A percentile compares a stretch with the other conserved stretches of the same genome.
phyloP scores from a whole-genome alignment of 208 protist genomes.

The Lotmaria passim region DNA sequence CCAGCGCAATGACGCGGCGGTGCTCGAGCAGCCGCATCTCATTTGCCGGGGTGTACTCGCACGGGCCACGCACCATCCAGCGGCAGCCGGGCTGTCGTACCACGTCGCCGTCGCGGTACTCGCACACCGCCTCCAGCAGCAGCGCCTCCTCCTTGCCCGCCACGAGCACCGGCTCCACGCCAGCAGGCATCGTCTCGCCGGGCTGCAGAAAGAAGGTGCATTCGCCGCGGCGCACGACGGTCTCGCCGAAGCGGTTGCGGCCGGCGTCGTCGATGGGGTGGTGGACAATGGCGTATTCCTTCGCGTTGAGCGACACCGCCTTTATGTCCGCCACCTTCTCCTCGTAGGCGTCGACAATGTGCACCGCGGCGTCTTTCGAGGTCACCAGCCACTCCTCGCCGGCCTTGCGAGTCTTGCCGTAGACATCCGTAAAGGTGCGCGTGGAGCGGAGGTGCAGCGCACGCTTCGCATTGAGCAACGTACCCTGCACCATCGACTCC shows the following conservation, averaged over 20 bases:
- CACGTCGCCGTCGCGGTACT: constrained; percentile 60
- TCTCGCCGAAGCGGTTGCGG: constrained; percentile 80
- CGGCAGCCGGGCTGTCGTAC: constrained; percentile 84
- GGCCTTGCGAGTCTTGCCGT: constrained; percentile 73
- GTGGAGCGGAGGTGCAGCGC: constrained; percentile 87
- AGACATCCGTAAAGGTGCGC: constrained; percentile 84
- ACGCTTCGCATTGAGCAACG: constrained; percentile 76
- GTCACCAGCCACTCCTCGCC: constrained; percentile 93
- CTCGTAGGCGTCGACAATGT: constrained; percentile 91
- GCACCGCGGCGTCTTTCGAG: constrained; percentile 69
- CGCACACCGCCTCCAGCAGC: constrained; percentile 89
- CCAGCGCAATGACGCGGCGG: constrained; percentile 92
- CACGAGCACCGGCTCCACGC: constrained; percentile 86
- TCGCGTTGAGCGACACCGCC: constrained; percentile 80
- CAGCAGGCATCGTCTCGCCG: constrained; percentile 88
- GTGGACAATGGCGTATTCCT: constrained; percentile 94
- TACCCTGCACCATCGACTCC: constrained; percentile 61
- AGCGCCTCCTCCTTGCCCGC: constrained; percentile 95
- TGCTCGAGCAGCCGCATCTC: constrained; percentile 92
- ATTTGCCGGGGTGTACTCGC: constrained; percentile 91
- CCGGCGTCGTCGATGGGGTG: constrained; percentile 85
- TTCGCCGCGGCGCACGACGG: constrained; percentile 86
- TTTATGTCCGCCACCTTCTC: constrained; percentile 66
- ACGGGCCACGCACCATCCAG: constrained; percentile 96
- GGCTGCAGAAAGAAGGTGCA: constrained; percentile 95